Evolutionary conservation across 768 basidiomycete genomes (phyloP), one percentile per base, ranked within the genome.

Genomic region (Mycena kentingensis): DNA sequence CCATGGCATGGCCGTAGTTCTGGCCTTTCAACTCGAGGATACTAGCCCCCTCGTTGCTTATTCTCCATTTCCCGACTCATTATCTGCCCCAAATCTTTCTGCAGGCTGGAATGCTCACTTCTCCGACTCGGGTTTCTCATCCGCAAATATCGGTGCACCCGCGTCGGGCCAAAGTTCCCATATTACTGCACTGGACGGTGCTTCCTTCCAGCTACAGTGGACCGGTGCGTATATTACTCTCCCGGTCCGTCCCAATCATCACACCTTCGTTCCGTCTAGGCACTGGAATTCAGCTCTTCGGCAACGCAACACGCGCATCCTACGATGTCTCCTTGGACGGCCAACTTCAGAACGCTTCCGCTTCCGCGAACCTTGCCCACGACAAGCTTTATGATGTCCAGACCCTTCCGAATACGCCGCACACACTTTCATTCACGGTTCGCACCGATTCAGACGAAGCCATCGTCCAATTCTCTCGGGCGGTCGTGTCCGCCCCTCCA

Each of bases 31-130:
- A 52, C 72, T 90, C 61, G 79, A 85, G 67, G 82, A 89, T 65
- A 81, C 82, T 48, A 88, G 88, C 36, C 88, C 88, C 4, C 63
- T 74, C 39, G 71, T 90, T 58, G 55, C 61, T 24, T 90, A 88
- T 71, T 74, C 66, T 52, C 88, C 89, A 21, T 79, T 82, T 53
- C 62, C 71, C 36, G 84, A 87, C 66, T 78, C 77, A 11, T 70
- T 82, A 51, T 71, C 78, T 34, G 65, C 75, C 44, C 67, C 79
- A 1, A 73, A 83, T 60, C 60, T 81, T 35, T 61, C 67, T 18
- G 74, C 72, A 24, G 87, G 87, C 63, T 92, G 90, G 90, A 83
- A 82, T 63, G 80, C 87, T 16, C 80, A 75, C 68, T 88, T 79
- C 67, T 67, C 71, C 2, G 43, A 36, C 35, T 78, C 82, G 12